phyloP scores from a whole-genome alignment of 345 rosid genomes.

The Euphorbia lathyris region DNA sequence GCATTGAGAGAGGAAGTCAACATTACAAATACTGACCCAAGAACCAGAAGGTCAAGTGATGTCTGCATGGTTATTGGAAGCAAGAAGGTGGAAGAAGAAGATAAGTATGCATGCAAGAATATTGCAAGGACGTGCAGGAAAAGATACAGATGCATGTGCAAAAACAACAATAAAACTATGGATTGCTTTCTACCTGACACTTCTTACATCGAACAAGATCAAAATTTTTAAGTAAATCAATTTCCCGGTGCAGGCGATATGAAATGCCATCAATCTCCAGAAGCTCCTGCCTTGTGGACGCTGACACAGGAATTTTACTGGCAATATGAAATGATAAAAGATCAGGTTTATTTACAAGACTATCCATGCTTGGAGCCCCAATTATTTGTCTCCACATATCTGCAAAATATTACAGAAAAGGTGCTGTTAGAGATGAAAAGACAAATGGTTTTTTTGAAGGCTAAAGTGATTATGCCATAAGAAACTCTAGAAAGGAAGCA shows the following conservation, averaged over 20 bases:
- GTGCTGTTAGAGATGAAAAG: neutral
- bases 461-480: neutral
- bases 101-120: neutral
- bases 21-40: neutral
- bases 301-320: conserved; percentile 92
- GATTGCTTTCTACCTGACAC: conserved; percentile 52
- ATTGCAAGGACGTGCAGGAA: neutral
- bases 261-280: conserved; percentile 87
- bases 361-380: conserved; percentile 72
- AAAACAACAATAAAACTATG: neutral
- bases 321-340: conserved; percentile 80
- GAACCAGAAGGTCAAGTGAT: neutral
- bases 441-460: neutral
- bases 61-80: neutral
- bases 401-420: conserved; percentile 32
- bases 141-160: neutral
- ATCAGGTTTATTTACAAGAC: conserved; percentile 70
- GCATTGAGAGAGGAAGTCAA: conserved; percentile 15
- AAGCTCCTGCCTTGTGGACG: conserved; percentile 85
- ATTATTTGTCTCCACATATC: conserved; percentile 92
- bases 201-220: conserved; percentile 72
- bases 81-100: neutral
- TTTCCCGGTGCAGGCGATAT: conserved; percentile 80
- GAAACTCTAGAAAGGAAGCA: neutral
- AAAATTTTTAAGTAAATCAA: conserved; percentile 68